These are phyloP conservation scores for Aphanomyces euteiches DNA, from an alignment of 352 stramenopile species.

Conservation along the genomic window DNA sequence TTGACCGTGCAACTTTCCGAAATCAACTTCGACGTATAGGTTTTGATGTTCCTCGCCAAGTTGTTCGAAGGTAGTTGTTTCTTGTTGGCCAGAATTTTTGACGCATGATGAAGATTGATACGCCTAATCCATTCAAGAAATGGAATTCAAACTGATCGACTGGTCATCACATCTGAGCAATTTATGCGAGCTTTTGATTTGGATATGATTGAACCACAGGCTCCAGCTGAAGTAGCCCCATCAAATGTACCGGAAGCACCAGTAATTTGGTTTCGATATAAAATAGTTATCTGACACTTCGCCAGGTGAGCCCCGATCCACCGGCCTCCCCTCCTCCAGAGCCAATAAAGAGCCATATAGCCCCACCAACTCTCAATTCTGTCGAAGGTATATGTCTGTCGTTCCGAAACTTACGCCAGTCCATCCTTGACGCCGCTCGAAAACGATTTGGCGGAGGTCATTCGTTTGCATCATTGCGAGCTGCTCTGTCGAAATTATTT, in stretches of 20 bases:
- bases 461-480: slow-evolving; percentile 48
- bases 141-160: background rate
- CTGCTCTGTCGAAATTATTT: slow-evolving; percentile 53
- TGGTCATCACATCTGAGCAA: slow-evolving; percentile 15
- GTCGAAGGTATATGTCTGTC: slow-evolving; percentile 43
- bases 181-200: slow-evolving; percentile 20
- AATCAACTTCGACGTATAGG: slow-evolving; percentile 46
- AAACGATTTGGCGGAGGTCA: slow-evolving; percentile 33
- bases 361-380: background rate
- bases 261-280: too few relatives aligned
- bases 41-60: slow-evolving; percentile 52
- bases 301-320: too few relatives aligned
- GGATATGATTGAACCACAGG: background rate
- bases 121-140: slow-evolving; percentile 16
- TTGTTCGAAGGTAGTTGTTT: slow-evolving; percentile 48
- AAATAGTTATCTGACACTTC: too few relatives aligned
- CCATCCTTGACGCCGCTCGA: slow-evolving; percentile 44
- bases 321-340: too few relatives aligned
- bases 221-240: too few relatives aligned
- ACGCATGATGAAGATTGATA: slow-evolving; percentile 8
- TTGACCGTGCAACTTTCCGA: slow-evolving; percentile 65
- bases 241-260: too few relatives aligned
- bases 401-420: slow-evolving; percentile 39
- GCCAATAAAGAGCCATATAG: too few relatives aligned
- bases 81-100: background rate